Conservation (phyloP, 306 rosid species). For the Argentina anserina region DNA sequence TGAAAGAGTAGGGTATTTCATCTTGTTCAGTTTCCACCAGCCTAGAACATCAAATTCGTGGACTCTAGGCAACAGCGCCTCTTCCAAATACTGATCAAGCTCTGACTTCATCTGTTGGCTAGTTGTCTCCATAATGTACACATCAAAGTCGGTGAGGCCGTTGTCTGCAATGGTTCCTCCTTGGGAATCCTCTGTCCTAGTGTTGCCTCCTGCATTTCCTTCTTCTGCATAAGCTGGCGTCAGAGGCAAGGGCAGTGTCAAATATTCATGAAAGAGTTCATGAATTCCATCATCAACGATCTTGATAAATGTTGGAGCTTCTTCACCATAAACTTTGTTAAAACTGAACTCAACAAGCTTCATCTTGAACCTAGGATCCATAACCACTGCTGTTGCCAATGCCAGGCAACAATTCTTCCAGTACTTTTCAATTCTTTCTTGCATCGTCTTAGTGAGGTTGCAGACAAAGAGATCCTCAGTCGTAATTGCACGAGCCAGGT, state of each 20-base stretch:
- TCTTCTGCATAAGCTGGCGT: slow-evolving; percentile 77
- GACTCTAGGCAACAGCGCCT: slow-evolving; percentile 74
- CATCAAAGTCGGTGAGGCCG: slow-evolving; percentile 87
- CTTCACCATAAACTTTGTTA: slow-evolving; percentile 72
- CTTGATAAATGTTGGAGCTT: slow-evolving; percentile 61
- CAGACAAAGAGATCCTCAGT: slow-evolving; percentile 62
- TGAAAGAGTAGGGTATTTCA: slow-evolving; percentile 89
- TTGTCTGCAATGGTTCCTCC: slow-evolving; percentile 63
- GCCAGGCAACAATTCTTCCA: slow-evolving; percentile 80
- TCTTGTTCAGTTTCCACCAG: slow-evolving; percentile 94
- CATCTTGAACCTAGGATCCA: slow-evolving; percentile 98
- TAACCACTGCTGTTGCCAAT: slow-evolving; percentile 80
- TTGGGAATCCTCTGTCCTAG: slow-evolving; percentile 42
- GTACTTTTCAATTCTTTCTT: slow-evolving; percentile 63
- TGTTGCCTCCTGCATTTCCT: slow-evolving; percentile 43
- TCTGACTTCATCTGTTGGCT: slow-evolving; percentile 88
- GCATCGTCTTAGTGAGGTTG: slow-evolving; percentile 52
- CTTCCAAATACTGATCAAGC: slow-evolving; percentile 87
- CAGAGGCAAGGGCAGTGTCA: slow-evolving; percentile 73
- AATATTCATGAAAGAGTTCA: slow-evolving; percentile 81
- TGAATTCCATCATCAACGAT: slow-evolving; percentile 83
- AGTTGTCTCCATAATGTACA: slow-evolving; percentile 85
- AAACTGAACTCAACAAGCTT: slow-evolving; percentile 95
- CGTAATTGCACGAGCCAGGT: slow-evolving; percentile 47
- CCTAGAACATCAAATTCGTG: slow-evolving; percentile 77